Evolutionary conservation across 495 filamentous ascomycete species (phyloP), one percentile per base, ranked within the genome.

Genomic region (Talaromyces adpressus): DNA sequence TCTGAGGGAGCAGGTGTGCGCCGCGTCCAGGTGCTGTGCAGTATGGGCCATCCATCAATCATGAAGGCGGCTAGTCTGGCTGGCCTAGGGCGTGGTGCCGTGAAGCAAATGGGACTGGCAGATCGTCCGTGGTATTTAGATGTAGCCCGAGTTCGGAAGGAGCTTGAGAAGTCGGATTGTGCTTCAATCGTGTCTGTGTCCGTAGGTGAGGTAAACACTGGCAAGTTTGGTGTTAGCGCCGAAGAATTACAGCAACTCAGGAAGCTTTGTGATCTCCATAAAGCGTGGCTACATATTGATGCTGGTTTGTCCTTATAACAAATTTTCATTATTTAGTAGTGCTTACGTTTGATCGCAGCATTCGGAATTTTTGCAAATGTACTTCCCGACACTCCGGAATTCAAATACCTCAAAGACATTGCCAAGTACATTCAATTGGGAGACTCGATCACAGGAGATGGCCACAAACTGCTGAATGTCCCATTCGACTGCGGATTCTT

Each of bases 401-500:
- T 86, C 64, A 64, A 72, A 0, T 45, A 66, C 3, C 76, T 90
- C 11, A 76, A 70, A 27, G 64, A 72, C 6, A 73, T 73, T 16
- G 78, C 75, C 3, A 77, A 76, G 2, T 87, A 87, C 5, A 63
- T 91, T 12, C 88, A 91, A 61, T 76, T 89, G 12, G 89, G 85
- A 8, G 89, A 93, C 69, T 90, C 88, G 54, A 86, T 93, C 34
- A 81, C 86, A 0, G 85, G 85, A 1, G 90, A 93, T 66, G 87
- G 80, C 1, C 90, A 93, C 70, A 92, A 93, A 69, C 73, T 92
- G 6, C 75, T 93, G 18, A 93, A 93, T 66, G 89, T 91, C 80
- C 90, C 90, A 3, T 93, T 92, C 64, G 90, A 93, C 71, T 89
- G 81, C 65, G 90, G 90, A 34, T 86, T 92, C 71, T 91, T 91